Evolutionary conservation across 345 rosid genomes (phyloP), one percentile per base, ranked within the genome.

Genomic region (Ceriops zippeliana): DNA sequence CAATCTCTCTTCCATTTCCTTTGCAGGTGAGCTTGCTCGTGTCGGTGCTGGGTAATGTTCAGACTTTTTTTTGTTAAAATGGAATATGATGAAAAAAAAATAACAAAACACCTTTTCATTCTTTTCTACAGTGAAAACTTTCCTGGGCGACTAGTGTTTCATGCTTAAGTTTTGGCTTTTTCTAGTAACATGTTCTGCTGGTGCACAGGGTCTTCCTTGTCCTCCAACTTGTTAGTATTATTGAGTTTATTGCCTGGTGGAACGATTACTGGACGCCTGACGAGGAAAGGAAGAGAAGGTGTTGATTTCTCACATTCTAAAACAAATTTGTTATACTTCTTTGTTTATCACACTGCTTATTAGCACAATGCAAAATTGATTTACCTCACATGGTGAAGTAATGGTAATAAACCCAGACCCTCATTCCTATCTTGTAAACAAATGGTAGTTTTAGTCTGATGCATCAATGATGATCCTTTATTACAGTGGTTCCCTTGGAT

Each of bases 211-310:
- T 90, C 28, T 93, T 89, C 81, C 93, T 93, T 37, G 78, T 82
- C 59, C 96, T 93, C 69, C 98, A 93, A 77, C 97, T 93, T 34
- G 70, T 93, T 51, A 90, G 97, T 38, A 85, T 93, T 7, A 87
- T 85, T 26, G 92, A 93, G 81, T 93, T 93, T 68, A 90, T 87
- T 21, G 82, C 80, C 62, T 93, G 96, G 97, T 93, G 97, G 98
- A 90, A 93, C 65, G 81, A 82, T 64, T 86, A 86, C 68, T 89
- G 97, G 93, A 89, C 83, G 91, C 87, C 89, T 27, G 81, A 79
- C 42, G 73, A 84, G 46, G 83, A 74, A 62, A 82, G 66, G 24
- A 90, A 87, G 66, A 76, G 54, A 77, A 87, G 90, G 98, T 90
- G 81, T n/a, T 28, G 2, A 13, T 19, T 10, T 57, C 28, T 59